These are phyloP conservation scores for Globisporangium sylvaticum DNA, from an alignment of 352 stramenopile species.

Conservation along the genomic window DNA sequence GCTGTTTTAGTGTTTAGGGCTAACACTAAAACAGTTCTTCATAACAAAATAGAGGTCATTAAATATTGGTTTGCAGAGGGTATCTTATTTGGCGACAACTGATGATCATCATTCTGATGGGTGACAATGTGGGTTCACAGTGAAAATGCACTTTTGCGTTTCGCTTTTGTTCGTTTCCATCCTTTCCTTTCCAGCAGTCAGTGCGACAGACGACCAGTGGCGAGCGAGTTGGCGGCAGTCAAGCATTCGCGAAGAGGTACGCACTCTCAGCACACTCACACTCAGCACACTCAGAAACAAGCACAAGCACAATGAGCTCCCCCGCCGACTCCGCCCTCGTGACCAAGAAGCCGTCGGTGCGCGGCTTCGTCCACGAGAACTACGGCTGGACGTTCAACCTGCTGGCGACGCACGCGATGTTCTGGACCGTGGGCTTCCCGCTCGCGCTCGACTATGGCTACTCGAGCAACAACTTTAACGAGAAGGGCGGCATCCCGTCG, in stretches of 20 bases:
- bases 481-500: constrained; percentile 69
- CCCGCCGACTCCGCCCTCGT: not conserved
- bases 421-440: constrained; percentile 80
- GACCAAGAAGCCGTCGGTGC: constrained; percentile 32
- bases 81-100: too few relatives aligned
- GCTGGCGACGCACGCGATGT: constrained; percentile 74
- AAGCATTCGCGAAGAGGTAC: not conserved
- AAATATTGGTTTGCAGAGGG: too few relatives aligned
- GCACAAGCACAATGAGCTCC: not conserved
- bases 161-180: too few relatives aligned
- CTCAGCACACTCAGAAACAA: not conserved
- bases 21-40: too few relatives aligned
- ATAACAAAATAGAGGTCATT: too few relatives aligned
- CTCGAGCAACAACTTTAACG: constrained; percentile 69
- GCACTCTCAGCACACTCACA: not conserved
- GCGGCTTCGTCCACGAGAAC: constrained; percentile 67
- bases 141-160: too few relatives aligned
- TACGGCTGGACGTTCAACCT: constrained; percentile 85
- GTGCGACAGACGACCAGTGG: constrained; percentile 1
- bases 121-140: too few relatives aligned
- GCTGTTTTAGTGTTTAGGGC: too few relatives aligned
- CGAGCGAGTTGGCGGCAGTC: not conserved
- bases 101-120: too few relatives aligned
- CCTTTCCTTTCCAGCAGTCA: too few relatives aligned
- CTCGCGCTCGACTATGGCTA: constrained; percentile 78